phyloP scores from a whole-genome alignment of 1,284 basidiomycete species.

The Chondrostereum purpureum region DNA sequence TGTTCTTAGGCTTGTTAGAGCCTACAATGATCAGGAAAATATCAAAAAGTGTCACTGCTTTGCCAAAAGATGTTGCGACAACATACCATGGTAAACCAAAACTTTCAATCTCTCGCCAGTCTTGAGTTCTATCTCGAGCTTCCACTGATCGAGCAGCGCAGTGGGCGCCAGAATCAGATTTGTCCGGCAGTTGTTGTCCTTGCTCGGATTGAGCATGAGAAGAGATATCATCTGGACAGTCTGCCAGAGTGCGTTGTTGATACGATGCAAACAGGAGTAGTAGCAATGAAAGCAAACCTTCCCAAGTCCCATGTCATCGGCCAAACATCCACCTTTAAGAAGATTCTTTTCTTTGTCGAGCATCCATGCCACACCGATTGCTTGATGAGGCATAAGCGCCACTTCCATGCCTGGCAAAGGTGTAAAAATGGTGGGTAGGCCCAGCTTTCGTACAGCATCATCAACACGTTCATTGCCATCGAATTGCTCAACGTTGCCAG shows the following conservation, averaged over 20 bases:
- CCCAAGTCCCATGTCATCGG: constrained; percentile 71
- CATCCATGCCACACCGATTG: constrained; percentile 65
- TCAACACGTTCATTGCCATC: constrained; percentile 49
- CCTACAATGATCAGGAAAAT: constrained; percentile 21
- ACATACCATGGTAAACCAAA: constrained; percentile 51
- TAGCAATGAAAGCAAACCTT: constrained; percentile 28
- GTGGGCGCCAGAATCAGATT: constrained; percentile 51
- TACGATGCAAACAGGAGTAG: neutral
- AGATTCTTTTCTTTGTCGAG: constrained; percentile 43
- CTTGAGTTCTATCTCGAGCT: constrained; percentile 51
- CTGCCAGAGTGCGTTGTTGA: constrained; percentile 18
- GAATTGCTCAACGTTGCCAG: constrained; percentile 50
- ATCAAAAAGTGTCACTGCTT: neutral
- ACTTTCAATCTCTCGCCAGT: constrained; percentile 37
- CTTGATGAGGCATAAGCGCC: constrained; percentile 57
- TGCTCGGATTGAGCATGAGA: constrained; percentile 38
- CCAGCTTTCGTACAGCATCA: constrained; percentile 38
- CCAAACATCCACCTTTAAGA: constrained; percentile 56
- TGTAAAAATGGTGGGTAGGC: constrained; percentile 32
- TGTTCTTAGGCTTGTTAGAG: constrained; percentile 33
- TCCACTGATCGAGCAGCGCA: constrained; percentile 53
- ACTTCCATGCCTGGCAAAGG: constrained; percentile 48
- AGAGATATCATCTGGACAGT: constrained; percentile 47
- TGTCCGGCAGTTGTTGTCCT: constrained; percentile 38
- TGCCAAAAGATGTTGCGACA: neutral